Base-by-base conservation (phyloP, 1,139 yeast genomes). In the Debaryomyces subglobosus region DNA sequence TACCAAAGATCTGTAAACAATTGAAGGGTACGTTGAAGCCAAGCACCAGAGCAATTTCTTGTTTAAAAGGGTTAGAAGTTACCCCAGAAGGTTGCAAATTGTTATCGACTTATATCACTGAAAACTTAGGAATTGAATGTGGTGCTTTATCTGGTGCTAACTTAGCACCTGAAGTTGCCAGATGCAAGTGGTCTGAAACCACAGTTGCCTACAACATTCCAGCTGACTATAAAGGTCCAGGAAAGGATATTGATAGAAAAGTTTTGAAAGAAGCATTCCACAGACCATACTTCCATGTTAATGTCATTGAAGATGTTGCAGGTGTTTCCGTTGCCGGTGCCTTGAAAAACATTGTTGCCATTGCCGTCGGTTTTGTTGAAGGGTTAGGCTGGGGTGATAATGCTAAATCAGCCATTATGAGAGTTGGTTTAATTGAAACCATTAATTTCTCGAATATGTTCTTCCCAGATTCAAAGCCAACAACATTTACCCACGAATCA, bases 271-370 rank as follows among this genome's bases (percentile, higher is more conserved):
- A 71, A 20, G 73, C 72, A 3, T 76, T 76, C 74, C 78, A 74
- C 60, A 69, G 81, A 61, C 68, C 72, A 5, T 76, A 76, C 61
- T 76, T 76, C 71, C 80, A 76, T 52, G 79, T 76, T 39, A 70
- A 69, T 43, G 79, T 76, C 29, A 73, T 76, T 47, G 71, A 72
- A 23, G 81, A 76, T 59, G 79, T 76, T 40, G 77, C 76, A 8
- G 81, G 81, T 49, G 78, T 71, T 9, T 74, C 79, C 7, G 73
- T 74, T n/a, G 80, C 80, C 9, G 81, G 81, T 44, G 81, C 81
- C 2, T 66, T 76, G 56, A 76, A 76, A 62, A 76, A 76, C 51
- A 63, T 76, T 21, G 80, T 76, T 30, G 81, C 81, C 4, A 67
- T 73, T 49, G 77, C 79, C 8, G 81, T 74, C 21, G 81, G 81